A percentile compares a stretch with the other conserved stretches of the same genome.
Conservation (phyloP, 2,329 filamentous ascomycete genomes). For the Hyphodiscus sp. region DNA sequence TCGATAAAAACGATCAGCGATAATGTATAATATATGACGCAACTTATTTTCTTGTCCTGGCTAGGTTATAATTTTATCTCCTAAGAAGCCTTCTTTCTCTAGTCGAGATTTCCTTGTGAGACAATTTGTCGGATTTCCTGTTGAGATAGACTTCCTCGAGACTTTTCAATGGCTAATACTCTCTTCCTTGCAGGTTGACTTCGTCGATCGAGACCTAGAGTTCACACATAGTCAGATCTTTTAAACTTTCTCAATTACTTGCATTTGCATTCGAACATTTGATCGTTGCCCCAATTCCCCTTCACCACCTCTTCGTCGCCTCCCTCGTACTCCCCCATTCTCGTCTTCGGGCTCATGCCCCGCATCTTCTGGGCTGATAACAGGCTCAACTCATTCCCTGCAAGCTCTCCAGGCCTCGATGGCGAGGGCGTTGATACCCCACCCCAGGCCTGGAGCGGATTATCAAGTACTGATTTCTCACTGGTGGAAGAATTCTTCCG, state of each 20-base stretch:
- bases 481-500: conserved; percentile 18
- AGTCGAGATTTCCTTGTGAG: no score
- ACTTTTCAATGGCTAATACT: neutral
- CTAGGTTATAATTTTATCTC: no score
- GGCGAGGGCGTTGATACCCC: conserved; percentile 15
- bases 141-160: no score
- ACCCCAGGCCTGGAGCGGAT: conserved; percentile 9
- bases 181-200: neutral
- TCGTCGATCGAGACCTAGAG: neutral
- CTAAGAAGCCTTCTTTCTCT: no score
- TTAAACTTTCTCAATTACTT: conserved; percentile 3
- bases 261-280: neutral
- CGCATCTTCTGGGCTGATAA: conserved; percentile 1
- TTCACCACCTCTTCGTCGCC: no score
- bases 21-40: no score
- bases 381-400: conserved; percentile 1
- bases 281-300: no score
- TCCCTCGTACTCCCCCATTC: no score
- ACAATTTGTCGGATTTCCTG: no score
- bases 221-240: neutral
- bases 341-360: conserved; percentile 1
- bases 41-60: no score
- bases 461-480: neutral
- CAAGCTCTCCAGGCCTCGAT: no score
- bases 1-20: no score